phyloP scores from a whole-genome alignment of 2,329 filamentous ascomycete genomes.

The Ophiostoma pallidulum region DNA sequence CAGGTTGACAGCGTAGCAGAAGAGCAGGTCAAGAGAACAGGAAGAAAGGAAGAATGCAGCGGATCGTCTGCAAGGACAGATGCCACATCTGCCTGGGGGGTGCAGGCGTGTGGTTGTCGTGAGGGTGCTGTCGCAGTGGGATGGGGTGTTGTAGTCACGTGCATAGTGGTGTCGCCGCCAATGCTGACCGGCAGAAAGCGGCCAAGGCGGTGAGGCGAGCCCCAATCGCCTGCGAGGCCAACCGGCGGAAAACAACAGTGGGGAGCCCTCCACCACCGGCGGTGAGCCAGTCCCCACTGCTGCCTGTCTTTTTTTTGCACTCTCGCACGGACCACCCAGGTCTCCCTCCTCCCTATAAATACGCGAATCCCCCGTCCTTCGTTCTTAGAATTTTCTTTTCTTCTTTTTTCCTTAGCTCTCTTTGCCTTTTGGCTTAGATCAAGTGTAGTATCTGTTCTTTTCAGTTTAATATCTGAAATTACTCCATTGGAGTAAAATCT shows the following conservation, averaged over 20 bases:
- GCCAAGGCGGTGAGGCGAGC: slow-evolving; percentile 4
- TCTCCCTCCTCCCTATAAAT: slow-evolving; percentile 14
- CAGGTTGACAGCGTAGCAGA: too few relatives aligned
- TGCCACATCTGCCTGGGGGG: too few relatives aligned
- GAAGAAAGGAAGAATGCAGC: too few relatives aligned
- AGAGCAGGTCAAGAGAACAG: background rate
- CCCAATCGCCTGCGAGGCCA: too few relatives aligned
- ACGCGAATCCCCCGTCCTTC: background rate
- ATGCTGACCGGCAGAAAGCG: slow-evolving; percentile 4
- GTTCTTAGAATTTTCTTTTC: slow-evolving; percentile 23
- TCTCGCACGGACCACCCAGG: slow-evolving; percentile 13
- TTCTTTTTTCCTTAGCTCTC: slow-evolving; percentile 46
- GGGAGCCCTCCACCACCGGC: too few relatives aligned
- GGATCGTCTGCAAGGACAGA: too few relatives aligned
- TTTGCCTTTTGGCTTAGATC: slow-evolving; percentile 68
- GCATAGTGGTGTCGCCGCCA: too few relatives aligned
- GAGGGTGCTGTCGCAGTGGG: too few relatives aligned
- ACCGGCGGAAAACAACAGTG: too few relatives aligned
- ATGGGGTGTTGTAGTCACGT: too few relatives aligned
- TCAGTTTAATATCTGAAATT: slow-evolving; percentile 94
- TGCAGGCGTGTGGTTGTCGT: too few relatives aligned
- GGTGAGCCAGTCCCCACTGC: background rate
- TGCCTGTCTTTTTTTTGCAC: background rate
- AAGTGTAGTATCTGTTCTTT: slow-evolving; percentile 96
- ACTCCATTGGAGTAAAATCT: slow-evolving; percentile 59